Evolutionary conservation across 805 yeast genomes (phyloP).

Genomic region (Cyberlindnera japonica): DNA sequence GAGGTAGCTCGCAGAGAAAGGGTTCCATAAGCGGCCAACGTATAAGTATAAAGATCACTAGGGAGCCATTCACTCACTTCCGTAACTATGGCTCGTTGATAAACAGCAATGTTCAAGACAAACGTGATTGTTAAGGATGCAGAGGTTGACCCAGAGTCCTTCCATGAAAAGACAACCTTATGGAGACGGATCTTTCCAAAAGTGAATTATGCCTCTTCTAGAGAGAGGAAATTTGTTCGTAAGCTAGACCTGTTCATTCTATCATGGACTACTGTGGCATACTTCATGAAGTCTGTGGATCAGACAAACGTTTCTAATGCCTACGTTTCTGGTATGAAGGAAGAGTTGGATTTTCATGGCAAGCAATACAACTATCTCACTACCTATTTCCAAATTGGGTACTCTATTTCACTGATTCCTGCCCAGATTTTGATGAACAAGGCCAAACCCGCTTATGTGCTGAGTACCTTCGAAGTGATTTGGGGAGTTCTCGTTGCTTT

Average conservation of each 20-base stretch:
- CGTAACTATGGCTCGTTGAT: too few relatives aligned
- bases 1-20: not conserved
- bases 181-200: slow-evolving; percentile 9
- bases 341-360: slow-evolving; percentile 23
- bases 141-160: not conserved
- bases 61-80: too few relatives aligned
- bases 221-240: slow-evolving; percentile 13
- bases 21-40: too few relatives aligned
- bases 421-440: slow-evolving; percentile 58
- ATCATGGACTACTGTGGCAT: slow-evolving; percentile 13
- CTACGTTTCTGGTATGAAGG: slow-evolving; percentile 61
- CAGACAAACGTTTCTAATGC: slow-evolving; percentile 60
- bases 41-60: too few relatives aligned
- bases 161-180: not conserved
- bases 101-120: too few relatives aligned
- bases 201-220: not conserved
- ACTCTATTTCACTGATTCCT: slow-evolving; percentile 61
- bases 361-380: slow-evolving; percentile 56
- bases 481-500: slow-evolving; percentile 70
- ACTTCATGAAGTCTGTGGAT: slow-evolving; percentile 66
- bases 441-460: slow-evolving; percentile 45
- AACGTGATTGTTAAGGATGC: too few relatives aligned
- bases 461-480: slow-evolving; percentile 53
- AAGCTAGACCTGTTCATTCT: slow-evolving; percentile 15
- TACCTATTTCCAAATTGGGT: slow-evolving; percentile 58